Evolutionary conservation across 2,329 filamentous ascomycete genomes (phyloP), one percentile per base, ranked within the genome.

Genomic region (Nigrospora sphaerica): DNA sequence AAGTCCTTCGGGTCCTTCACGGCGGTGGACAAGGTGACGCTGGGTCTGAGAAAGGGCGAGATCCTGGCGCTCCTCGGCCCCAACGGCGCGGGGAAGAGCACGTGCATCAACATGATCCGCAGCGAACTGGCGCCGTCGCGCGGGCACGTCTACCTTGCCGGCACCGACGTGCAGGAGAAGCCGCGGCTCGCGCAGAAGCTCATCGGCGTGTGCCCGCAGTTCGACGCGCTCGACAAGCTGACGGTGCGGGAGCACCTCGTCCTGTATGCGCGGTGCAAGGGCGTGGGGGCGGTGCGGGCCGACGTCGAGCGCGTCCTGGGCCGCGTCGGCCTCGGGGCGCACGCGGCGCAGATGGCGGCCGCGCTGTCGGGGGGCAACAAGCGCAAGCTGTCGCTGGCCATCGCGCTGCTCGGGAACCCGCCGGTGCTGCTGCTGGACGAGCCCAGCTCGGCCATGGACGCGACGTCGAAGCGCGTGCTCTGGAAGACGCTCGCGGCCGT

Each of bases 361-460:
- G 81, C 81, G 46, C 73, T 90, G 0, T 88, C 83, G 0, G 86
- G 86, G 2, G 86, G 87, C 13, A 91, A 90, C 63, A 87, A 87
- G 66, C 74, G 86, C 14, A 91, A 91, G 60, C 66, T 91, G 2
- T 82, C 77, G 3, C 71, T 91, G 0, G 86, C 79, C 0, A 88
- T 91, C 42, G 86, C 86, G 0, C 66, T 92, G 0, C 85, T 88
- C 58, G 86, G 86, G 13, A 87, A 90, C 50, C 86, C 86, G 0
- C 76, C 78, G 0, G 84, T 89, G 0, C 67, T 91, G 1, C 72
- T 91, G 0, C 79, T 92, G 3, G 86, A 92, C 56, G 86, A 91
- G 55, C 86, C 86, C 0, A 81, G 74, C 60, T 95, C 88, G 32
- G 84, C 86, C 56, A 96, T 84, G 17, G 88, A 85, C 31, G 76